phyloP scores from a whole-genome alignment of 2,329 filamentous ascomycete species.

The Curvularia eragrostidis region DNA sequence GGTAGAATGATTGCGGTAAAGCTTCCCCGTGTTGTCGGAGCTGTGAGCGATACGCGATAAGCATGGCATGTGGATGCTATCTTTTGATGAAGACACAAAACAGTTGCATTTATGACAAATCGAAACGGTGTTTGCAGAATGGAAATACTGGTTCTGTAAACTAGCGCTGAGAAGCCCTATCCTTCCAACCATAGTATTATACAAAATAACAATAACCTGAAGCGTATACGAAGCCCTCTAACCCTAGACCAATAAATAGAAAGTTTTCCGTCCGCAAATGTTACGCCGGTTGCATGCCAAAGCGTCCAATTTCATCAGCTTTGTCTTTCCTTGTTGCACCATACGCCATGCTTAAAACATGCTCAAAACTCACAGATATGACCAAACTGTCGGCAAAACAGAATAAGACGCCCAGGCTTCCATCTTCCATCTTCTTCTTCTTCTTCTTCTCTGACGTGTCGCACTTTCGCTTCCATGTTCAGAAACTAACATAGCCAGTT shows the following conservation, averaged over 20 bases:
- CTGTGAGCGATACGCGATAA: neutral
- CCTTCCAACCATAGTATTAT: conserved; percentile 5
- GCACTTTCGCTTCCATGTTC: neutral
- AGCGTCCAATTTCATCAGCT: conserved; percentile 17
- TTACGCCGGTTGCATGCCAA: conserved; percentile 14
- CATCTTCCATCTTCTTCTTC: neutral
- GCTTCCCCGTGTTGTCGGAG: neutral
- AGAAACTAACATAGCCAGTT: conserved; percentile 49
- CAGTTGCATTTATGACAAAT: neutral
- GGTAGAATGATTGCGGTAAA: neutral
- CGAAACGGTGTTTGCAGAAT: neutral
- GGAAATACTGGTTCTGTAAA: neutral
- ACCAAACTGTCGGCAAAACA: neutral
- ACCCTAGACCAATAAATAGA: neutral
- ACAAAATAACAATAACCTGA: neutral
- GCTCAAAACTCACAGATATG: conserved; percentile 6
- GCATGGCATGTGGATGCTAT: neutral
- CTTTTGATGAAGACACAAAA: neutral
- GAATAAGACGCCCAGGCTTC: neutral
- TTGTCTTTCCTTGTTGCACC: conserved; percentile 14
- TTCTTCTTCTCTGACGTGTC: neutral
- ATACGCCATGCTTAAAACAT: conserved; percentile 18
- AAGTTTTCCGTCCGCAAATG: conserved; percentile 10
- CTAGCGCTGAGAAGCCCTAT: neutral
- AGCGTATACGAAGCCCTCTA: neutral